Evolutionary conservation across 2,329 filamentous ascomycete species (phyloP).

Genomic region (Stagonosporopsis vannaccii): DNA sequence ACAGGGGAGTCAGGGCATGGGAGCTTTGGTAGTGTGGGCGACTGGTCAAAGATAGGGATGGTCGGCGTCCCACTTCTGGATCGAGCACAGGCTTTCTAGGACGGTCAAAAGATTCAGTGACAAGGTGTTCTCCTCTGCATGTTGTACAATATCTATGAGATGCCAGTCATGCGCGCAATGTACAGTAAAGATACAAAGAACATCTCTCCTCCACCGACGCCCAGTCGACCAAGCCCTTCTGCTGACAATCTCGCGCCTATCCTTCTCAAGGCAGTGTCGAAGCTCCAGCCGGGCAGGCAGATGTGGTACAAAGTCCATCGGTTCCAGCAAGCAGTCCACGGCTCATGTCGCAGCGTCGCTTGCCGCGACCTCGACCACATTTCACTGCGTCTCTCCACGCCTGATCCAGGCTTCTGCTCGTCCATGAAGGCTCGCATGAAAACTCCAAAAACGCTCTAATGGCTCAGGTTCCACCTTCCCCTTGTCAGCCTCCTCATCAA

Average conservation of each 20-base stretch:
- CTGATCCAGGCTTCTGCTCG: no score
- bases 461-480: conserved; percentile 55
- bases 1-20: no score
- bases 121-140: neutral
- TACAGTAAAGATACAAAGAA: conserved; percentile 21
- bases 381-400: no score
- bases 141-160: neutral
- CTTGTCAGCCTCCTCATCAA: conserved; percentile 63
- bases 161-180: conserved; percentile 15
- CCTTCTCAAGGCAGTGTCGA: neutral
- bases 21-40: no score
- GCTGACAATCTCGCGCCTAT: neutral
- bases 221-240: neutral
- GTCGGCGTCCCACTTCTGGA: neutral
- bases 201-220: neutral
- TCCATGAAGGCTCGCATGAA: no score
- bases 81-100: neutral
- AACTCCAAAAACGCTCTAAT: conserved; percentile 22
- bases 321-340: neutral
- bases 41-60: no score
- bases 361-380: neutral
- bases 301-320: no score
- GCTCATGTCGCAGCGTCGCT: neutral
- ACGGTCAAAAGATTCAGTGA: neutral
- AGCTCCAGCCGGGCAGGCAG: neutral